Evolutionary conservation across 495 filamentous ascomycete genomes (phyloP).

Genomic region (Cercophora scortea): DNA sequence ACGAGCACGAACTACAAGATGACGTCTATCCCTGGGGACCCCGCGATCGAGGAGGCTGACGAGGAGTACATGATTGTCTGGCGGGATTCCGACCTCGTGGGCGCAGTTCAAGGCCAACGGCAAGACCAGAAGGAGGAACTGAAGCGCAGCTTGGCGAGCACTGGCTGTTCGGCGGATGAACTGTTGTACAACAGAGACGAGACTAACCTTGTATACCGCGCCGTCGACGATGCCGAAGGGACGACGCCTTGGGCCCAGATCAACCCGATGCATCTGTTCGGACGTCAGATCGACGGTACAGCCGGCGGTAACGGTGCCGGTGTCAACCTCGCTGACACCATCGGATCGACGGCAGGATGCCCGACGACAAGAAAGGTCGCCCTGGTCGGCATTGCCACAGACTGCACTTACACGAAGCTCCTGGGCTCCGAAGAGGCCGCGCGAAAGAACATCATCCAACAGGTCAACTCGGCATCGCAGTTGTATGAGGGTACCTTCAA

Average conservation of each 20-base stretch:
- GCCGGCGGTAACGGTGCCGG: slow-evolving; percentile 71
- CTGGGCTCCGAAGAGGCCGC: slow-evolving; percentile 58
- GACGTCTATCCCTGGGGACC: slow-evolving; percentile 69
- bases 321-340: slow-evolving; percentile 73
- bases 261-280: slow-evolving; percentile 27
- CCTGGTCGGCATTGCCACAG: slow-evolving; percentile 83
- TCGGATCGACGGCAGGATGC: slow-evolving; percentile 75
- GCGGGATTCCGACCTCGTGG: slow-evolving; percentile 74
- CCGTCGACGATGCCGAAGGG: slow-evolving; percentile 18
- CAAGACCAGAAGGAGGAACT: slow-evolving; percentile 14
- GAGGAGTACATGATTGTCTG: slow-evolving; percentile 86
- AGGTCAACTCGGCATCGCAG: slow-evolving; percentile 79
- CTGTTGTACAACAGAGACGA: slow-evolving; percentile 63
- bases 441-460: slow-evolving; percentile 64
- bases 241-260: slow-evolving; percentile 17
- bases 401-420: slow-evolving; percentile 72
- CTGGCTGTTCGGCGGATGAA: slow-evolving; percentile 56
- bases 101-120: slow-evolving; percentile 12
- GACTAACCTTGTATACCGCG: slow-evolving; percentile 54
- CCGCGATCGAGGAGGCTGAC: slow-evolving; percentile 46
- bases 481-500: slow-evolving; percentile 90
- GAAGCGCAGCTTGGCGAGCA: slow-evolving; percentile 28
- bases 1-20: slow-evolving; percentile 63
- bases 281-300: slow-evolving; percentile 42
- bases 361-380: slow-evolving; percentile 84